Evolutionary conservation across 1,139 yeast genomes (phyloP), one percentile per base, ranked within the genome.

Genomic region (Kodamaea suecica): DNA sequence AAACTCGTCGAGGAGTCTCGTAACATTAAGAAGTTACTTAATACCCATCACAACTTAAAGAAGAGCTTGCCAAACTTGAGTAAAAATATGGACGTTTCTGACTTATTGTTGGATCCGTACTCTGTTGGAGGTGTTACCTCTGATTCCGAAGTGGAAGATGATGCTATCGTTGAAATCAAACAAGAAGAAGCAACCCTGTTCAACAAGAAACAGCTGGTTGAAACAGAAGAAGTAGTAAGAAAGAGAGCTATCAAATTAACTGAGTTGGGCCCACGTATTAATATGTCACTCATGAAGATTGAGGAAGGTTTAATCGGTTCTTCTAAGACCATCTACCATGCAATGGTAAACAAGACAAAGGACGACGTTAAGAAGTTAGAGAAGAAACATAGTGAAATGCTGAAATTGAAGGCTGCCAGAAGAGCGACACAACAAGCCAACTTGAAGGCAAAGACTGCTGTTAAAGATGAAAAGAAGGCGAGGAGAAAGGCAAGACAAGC

Each of bases 101-200:
- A 92, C 48, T 74, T 84, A 45, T 69, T 92, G 36, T 72, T 88
- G 40, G 96, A 90, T 53, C 92, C 94, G 2, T 83, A 83, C 50
- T 78, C 86, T 12, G 80, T 80, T 31, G 87, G 83, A 26, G 86
- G 83, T 0, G 78, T 83, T 54, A 86, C 97, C 2, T 81, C 94
- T 30, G 98, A 92, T 52, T 84, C 95, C 10, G 98, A 92, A 63
- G 80, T 88, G 28, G 98, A 92, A 52, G 96, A 87, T 42, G 87
- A 87, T 47, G 85, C 88, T n/a, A 73, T 85, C 40, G 95, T 88
- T 19, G 90, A 82, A 47, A 76, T 87, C 19, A 70, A 76, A 42
- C 75, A 72, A 33, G 62, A 59, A 20, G 55, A 56, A 15, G 40
- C 38, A 15, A 24, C 39, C 17, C 35, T 34, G 12, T 31, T 43